Evolutionary conservation across 2,329 filamentous ascomycete genomes (phyloP).

Genomic region (Venturia carpophila): DNA sequence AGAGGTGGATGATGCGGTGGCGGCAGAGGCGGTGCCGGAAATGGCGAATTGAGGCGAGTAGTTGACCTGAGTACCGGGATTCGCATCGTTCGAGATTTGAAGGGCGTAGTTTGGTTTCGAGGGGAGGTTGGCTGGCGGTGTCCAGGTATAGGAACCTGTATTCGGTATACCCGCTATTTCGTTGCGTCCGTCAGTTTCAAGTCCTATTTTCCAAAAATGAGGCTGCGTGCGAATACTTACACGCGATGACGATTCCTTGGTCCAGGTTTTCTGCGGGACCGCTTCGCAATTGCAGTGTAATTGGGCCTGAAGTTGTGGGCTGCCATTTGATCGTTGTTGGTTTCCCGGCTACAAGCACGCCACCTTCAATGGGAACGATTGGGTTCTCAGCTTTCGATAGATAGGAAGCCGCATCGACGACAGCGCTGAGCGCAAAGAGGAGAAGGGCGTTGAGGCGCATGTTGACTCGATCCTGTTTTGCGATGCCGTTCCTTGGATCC

Average conservation of each 20-base stretch:
- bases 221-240: constrained; percentile 30
- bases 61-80: constrained; percentile 17
- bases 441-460: constrained; percentile 9
- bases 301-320: constrained; percentile 42
- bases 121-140: constrained; percentile 17
- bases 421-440: neutral
- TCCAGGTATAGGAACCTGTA: constrained; percentile 43
- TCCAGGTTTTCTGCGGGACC: constrained; percentile 34
- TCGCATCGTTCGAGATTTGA: constrained; percentile 19
- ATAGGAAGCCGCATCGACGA: neutral
- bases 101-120: constrained; percentile 17
- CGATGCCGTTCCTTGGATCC: neutral
- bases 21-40: neutral
- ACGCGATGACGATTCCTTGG: constrained; percentile 35
- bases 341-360: constrained; percentile 36
- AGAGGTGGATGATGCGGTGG: neutral
- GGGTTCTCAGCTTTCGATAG: neutral
- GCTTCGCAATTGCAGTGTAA: constrained; percentile 42
- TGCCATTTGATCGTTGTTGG: constrained; percentile 42
- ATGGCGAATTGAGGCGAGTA: constrained; percentile 20
- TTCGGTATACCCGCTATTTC: constrained; percentile 40
- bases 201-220: too few relatives aligned
- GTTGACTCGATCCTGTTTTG: neutral
- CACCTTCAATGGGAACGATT: constrained; percentile 5
- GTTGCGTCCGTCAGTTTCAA: too few relatives aligned